Evolutionary conservation across 177 flowering plant species (phyloP).

Genomic region (Vitis hybrid): DNA sequence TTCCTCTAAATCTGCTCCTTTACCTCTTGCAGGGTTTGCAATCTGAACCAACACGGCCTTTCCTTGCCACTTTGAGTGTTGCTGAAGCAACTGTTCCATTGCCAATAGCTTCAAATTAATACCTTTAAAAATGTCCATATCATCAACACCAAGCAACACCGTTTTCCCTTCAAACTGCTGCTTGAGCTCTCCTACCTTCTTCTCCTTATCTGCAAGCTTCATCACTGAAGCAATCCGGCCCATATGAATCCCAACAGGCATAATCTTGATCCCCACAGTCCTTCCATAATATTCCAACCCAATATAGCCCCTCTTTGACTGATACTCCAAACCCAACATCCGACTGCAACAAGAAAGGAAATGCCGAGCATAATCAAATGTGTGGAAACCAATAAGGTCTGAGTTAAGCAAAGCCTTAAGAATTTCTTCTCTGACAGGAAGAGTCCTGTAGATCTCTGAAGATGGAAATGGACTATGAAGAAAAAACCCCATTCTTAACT

Average conservation of each 20-base stretch:
- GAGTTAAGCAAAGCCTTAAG: constrained; percentile 62
- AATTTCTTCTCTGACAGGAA: constrained; percentile 69
- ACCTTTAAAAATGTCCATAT: constrained; percentile 75
- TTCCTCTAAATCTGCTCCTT: constrained; percentile 50
- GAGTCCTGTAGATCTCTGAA: constrained; percentile 65
- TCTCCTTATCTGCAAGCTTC: constrained; percentile 51
- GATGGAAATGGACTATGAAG: constrained; percentile 80
- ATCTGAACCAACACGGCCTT: constrained; percentile 65
- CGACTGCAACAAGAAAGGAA: constrained; percentile 79
- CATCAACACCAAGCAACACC: constrained; percentile 71
- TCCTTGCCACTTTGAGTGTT: constrained; percentile 56
- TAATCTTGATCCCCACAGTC: constrained; percentile 65
- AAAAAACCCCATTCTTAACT: constrained; percentile 67
- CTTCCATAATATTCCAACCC: constrained; percentile 73
- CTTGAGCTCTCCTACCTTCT: constrained; percentile 49
- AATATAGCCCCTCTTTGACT: constrained; percentile 74
- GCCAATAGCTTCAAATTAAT: constrained; percentile 64
- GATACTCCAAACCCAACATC: constrained; percentile 73
- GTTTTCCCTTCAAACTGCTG: constrained; percentile 59
- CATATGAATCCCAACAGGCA: constrained; percentile 78
- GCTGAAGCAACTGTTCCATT: constrained; percentile 59
- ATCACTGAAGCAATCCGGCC: constrained; percentile 58
- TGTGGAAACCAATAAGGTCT: constrained; percentile 74
- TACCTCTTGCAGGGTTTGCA: constrained; percentile 64
- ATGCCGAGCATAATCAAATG: constrained; percentile 79